Percentiles rank a stretch among this genome's conserved stretches.
Evolutionary conservation across 768 basidiomycete genomes (phyloP).

Genomic region (Leccinum subgranulosum): DNA sequence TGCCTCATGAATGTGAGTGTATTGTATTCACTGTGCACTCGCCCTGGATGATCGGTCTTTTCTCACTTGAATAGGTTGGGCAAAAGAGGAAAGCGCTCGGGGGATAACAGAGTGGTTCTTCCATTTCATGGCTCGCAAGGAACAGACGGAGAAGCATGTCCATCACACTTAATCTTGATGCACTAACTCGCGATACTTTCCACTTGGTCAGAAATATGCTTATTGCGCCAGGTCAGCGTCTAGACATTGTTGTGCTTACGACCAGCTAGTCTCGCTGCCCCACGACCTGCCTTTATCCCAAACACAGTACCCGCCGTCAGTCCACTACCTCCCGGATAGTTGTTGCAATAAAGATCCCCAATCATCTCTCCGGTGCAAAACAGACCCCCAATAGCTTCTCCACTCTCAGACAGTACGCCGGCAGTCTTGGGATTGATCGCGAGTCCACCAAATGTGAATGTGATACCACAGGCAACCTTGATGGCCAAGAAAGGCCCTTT

Average conservation of each 20-base stretch:
- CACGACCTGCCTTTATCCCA: slow-evolving; percentile 51
- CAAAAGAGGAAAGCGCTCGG: slow-evolving; percentile 54
- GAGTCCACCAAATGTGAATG: slow-evolving; percentile 71
- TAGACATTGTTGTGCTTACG: not conserved
- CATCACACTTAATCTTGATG: too few relatives aligned
- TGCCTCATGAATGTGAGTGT: slow-evolving; percentile 17
- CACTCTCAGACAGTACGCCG: slow-evolving; percentile 44
- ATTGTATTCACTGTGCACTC: not conserved
- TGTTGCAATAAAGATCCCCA: slow-evolving; percentile 58
- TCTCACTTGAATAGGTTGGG: slow-evolving; percentile 41
- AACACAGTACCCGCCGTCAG: slow-evolving; percentile 65
- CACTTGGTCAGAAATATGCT: not conserved
- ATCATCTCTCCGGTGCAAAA: slow-evolving; percentile 72
- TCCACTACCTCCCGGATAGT: slow-evolving; percentile 71
- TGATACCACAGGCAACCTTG: slow-evolving; percentile 66
- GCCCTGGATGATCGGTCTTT: not conserved
- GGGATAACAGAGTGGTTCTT: slow-evolving; percentile 49
- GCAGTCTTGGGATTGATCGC: slow-evolving; percentile 55
- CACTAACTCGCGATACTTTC: not conserved
- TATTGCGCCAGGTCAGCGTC: not conserved
- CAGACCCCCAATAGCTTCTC: slow-evolving; percentile 46
- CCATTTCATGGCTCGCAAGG: slow-evolving; percentile 31
- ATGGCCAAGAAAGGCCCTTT: slow-evolving; percentile 59
- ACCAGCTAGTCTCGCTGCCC: slow-evolving; percentile 35
- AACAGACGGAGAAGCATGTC: not conserved